These are phyloP conservation scores for Neurospora cerealis DNA, from an alignment of 495 filamentous ascomycete genomes.

Conservation along the genomic window DNA sequence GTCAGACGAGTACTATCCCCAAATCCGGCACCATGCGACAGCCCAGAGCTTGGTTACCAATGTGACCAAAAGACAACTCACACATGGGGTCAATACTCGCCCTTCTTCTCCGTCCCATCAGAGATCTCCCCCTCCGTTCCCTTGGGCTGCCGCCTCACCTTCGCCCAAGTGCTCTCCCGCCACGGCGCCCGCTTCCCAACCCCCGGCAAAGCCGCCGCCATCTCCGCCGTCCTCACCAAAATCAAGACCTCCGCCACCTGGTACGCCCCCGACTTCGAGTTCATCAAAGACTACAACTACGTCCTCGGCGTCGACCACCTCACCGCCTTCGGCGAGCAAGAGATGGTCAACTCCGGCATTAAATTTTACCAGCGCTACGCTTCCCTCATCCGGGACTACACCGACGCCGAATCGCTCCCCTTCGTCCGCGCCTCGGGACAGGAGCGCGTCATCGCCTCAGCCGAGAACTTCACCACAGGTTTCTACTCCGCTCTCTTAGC, in stretches of 20 bases:
- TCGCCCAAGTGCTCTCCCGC: constrained; percentile 68
- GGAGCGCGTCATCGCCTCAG: constrained; percentile 63
- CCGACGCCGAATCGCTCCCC: constrained; percentile 33
- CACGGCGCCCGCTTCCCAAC: constrained; percentile 83
- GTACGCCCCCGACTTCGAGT: constrained; percentile 49
- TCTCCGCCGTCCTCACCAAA: constrained; percentile 43
- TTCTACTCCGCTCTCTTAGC: constrained; percentile 48
- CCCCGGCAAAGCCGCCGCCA: constrained; percentile 44
- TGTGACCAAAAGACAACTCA: constrained; percentile 45
- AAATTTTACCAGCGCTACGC: constrained; percentile 65
- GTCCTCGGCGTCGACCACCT: constrained; percentile 65
- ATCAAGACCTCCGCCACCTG: constrained; percentile 49
- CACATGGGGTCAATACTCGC: constrained; percentile 80
- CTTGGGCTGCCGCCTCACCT: constrained; percentile 55
- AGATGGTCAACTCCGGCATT: constrained; percentile 65
- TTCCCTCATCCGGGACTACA: constrained; percentile 32
- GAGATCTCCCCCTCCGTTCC: constrained; percentile 48
- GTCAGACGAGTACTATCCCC: neutral
- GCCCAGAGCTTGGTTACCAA: constrained; percentile 51
- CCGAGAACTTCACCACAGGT: constrained; percentile 60
- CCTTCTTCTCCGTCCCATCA: constrained; percentile 64
- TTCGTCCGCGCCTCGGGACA: constrained; percentile 66
- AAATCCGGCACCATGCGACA: constrained; percentile 39
- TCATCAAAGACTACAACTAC: constrained; percentile 62
- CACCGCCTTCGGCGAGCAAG: constrained; percentile 57